Percentiles rank a stretch among this genome's conserved stretches.
These are phyloP conservation scores for Cladosporium sp. DNA, from an alignment of 2,329 filamentous ascomycete genomes.

Conservation along the genomic window DNA sequence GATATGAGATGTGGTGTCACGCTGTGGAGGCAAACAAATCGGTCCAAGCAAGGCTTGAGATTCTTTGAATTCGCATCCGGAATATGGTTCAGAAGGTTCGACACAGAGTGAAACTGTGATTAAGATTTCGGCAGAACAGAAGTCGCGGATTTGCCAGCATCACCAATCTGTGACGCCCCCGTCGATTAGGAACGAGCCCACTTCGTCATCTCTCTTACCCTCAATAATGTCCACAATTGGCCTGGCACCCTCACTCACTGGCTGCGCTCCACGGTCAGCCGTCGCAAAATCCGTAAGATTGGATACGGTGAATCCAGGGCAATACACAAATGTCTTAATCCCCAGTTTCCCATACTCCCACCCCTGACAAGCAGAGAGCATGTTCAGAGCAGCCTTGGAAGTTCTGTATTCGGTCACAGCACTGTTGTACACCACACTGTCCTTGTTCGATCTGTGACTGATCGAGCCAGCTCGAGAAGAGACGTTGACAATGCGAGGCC, in stretches of 20 bases:
- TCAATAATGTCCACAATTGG: slow-evolving; percentile 33
- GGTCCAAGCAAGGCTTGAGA: too few species aligned
- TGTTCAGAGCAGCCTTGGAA: slow-evolving; percentile 36
- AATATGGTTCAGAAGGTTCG: too few species aligned
- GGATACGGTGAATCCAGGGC: slow-evolving; percentile 34
- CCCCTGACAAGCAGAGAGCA: slow-evolving; percentile 30
- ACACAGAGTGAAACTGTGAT: too few species aligned
- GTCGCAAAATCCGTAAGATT: slow-evolving; percentile 21
- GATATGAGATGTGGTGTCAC: not conserved
- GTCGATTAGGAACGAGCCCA: slow-evolving; percentile 23
- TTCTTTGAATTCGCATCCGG: too few species aligned
- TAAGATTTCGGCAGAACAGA: not conserved
- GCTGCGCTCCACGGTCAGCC: slow-evolving; percentile 31
- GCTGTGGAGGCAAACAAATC: too few species aligned
- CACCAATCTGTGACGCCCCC: slow-evolving; percentile 2
- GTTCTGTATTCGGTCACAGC: slow-evolving; percentile 28
- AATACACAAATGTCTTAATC: slow-evolving; percentile 35
- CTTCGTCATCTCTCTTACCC: slow-evolving; percentile 31
- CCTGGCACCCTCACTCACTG: slow-evolving; percentile 27
- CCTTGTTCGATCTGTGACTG: slow-evolving; percentile 22
- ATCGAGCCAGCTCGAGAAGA: slow-evolving; percentile 32
- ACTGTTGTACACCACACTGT: slow-evolving; percentile 25
- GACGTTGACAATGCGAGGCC: slow-evolving; percentile 31
- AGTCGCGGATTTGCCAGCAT: not conserved
- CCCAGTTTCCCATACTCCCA: slow-evolving; percentile 22